A percentile compares a stretch with the other conserved stretches of the same genome.
Evolutionary conservation across 2,329 filamentous ascomycete genomes (phyloP).

Genomic region (Claviceps monticola): DNA sequence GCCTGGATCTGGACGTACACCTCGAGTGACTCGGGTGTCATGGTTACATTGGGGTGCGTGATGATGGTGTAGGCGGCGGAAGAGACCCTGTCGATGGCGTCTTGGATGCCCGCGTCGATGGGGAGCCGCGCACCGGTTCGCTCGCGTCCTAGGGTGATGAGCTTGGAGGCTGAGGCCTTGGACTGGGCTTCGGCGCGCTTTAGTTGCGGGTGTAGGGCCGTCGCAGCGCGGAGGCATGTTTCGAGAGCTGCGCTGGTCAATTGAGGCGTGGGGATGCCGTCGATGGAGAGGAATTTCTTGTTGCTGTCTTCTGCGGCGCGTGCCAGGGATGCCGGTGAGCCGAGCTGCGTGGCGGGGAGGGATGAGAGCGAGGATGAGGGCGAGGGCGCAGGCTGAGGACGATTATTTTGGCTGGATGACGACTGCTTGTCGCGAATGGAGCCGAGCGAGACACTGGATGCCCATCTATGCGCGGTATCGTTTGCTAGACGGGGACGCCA

Average conservation of each 20-base stretch:
- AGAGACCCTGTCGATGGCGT: constrained; percentile 39
- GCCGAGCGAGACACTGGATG: constrained; percentile 11
- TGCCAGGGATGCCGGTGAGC: constrained; percentile 26
- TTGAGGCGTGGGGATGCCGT: constrained; percentile 30
- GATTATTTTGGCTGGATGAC: neutral
- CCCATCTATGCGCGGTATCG: constrained; percentile 12
- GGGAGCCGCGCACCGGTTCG: constrained; percentile 17
- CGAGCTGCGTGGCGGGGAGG: constrained; percentile 1
- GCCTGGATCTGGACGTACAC: constrained; percentile 67
- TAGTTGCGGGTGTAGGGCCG: constrained; percentile 27
- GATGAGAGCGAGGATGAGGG: neutral
- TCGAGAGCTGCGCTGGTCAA: constrained; percentile 30
- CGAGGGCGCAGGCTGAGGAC: neutral
- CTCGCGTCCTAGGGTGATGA: constrained; percentile 32
- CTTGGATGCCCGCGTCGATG: constrained; percentile 23
- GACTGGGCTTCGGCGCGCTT: constrained; percentile 24
- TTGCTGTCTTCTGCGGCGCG: constrained; percentile 28
- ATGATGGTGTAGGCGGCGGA: constrained; percentile 55
- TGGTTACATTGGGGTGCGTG: constrained; percentile 62
- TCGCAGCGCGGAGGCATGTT: constrained; percentile 30
- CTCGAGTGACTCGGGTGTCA: constrained; percentile 58
- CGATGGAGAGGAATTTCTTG: constrained; percentile 28
- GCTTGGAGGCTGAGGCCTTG: constrained; percentile 36
- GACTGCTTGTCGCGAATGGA: constrained; percentile 3
- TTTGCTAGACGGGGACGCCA: constrained; percentile 3